Evolutionary conservation across 2,329 filamentous ascomycete genomes (phyloP), one percentile per base, ranked within the genome.

Genomic region (Aspergillus sp.): DNA sequence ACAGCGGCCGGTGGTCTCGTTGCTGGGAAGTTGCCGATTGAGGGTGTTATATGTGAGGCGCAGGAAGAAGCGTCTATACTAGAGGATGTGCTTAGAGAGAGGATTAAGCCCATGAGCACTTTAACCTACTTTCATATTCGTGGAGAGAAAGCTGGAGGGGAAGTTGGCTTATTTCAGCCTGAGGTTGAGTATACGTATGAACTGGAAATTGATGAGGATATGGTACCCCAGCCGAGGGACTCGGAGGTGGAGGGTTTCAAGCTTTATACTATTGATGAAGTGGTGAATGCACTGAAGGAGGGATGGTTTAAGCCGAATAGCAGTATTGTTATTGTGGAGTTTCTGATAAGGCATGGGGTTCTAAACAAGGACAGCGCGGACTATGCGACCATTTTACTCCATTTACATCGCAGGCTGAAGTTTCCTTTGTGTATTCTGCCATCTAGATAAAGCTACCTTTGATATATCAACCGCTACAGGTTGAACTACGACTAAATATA

Each of bases 161-260:
- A 66, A 9, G 33, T 13, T 12, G 54, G 8, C 42, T 51, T 50
- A 42, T 67, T 73, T 17, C 61, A 67, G 39, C 73, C 73, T 0
- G 71, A 73, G 45, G 51, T 70, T 2, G 62, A 72, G 24, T 74
- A 75, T 57, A 46, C 70, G 7, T 77, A 70, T 54, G 70, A 75
- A 33, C 58, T 76, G 12, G 61, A 70, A 53, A 48, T 75, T 1
- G 60, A 62, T 13, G 12, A 56, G 3, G 45, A 60, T 11, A 48
- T 68, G 1, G 54, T 67, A 19, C 70, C 66, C 1, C 54, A 45
- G 22, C 72, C 72, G 3, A 50, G 44, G 0, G 68, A 75, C 44
- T 57, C 57, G 3, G 73, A 75, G 44, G 71, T 73, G 0, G 66
- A 68, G 41, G 58, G 61, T 9, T 72, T 75, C 49, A 47, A 59